Conservation (phyloP, 192 early-diverging fungal species). For the Coemansia sp. region DNA sequence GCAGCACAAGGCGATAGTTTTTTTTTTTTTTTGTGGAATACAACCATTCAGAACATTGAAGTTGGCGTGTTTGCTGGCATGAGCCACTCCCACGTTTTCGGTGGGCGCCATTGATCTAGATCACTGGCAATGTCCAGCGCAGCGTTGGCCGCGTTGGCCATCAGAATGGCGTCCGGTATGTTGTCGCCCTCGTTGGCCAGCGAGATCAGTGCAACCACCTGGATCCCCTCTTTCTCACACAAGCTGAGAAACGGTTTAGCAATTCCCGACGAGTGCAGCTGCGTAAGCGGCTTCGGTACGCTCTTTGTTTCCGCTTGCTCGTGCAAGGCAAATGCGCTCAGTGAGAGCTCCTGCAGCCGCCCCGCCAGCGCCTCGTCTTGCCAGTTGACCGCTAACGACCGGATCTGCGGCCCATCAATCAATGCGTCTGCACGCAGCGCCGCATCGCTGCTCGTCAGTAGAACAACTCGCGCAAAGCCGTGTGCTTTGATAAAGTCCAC, state of each 20-base stretch:
- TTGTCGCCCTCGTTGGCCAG: slow-evolving; percentile 81
- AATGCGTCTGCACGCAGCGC: slow-evolving; percentile 63
- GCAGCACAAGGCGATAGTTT: background rate
- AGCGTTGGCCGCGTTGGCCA: slow-evolving; percentile 59
- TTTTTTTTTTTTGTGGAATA: too few relatives aligned
- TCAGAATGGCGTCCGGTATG: slow-evolving; percentile 64
- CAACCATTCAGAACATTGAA: slow-evolving; percentile 2
- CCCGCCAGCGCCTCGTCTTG: slow-evolving; percentile 36
- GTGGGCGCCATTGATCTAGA: slow-evolving; percentile 29
- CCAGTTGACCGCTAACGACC: slow-evolving; percentile 56
- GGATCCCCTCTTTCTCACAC: slow-evolving; percentile 45
- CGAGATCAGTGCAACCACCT: slow-evolving; percentile 56
- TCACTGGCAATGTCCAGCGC: slow-evolving; percentile 24
- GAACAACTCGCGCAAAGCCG: slow-evolving; percentile 60
- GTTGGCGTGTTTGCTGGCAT: slow-evolving; percentile 25
- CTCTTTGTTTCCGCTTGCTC: background rate
- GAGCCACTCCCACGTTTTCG: slow-evolving; percentile 50
- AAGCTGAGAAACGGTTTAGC: slow-evolving; percentile 58
- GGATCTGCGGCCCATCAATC: slow-evolving; percentile 57
- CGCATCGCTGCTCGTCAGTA: slow-evolving; percentile 72
- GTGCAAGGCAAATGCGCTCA: slow-evolving; percentile 16
- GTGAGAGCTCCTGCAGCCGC: slow-evolving; percentile 24
- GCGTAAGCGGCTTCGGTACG: slow-evolving; percentile 37
- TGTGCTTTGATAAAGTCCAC: slow-evolving; percentile 58
- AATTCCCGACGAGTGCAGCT: slow-evolving; percentile 64